Evolutionary conservation across 768 basidiomycete species (phyloP), one percentile per base, ranked within the genome.

Genomic region (Podaxis pistillaris): DNA sequence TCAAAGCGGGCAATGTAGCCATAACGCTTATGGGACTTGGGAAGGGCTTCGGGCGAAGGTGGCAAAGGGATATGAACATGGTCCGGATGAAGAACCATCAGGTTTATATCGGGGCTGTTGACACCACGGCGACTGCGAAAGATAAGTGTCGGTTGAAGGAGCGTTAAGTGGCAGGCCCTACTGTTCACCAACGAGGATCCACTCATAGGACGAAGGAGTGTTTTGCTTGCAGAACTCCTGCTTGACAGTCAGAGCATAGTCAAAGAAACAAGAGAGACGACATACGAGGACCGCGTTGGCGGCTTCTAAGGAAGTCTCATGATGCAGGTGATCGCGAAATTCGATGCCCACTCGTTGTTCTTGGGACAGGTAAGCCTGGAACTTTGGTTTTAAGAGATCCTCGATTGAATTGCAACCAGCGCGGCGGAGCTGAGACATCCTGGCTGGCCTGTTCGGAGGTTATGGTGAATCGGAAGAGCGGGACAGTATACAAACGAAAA

Each of bases 151-250:
- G 4, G 17, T 41, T 11, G 17, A 41, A n/a, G 17, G 17, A 11
- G 12, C 12, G 40, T 13, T 40, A 44, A 11, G 19, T 61, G 15
- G 12, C 15, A 19, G 7, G 13, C 72, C 88, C 69, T 68, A 89
- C 88, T 87, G 85, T 72, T 77, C 78, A 9, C 86, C 87, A 0
- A 77, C 78, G n/a, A 86, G 67, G 33, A 79, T 67, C 17, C 84
- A 64, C 62, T 86, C 82, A 64, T 80, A 85, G 50, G 78, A 80
- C 19, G 76, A 68, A 40, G 80, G 77, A 5, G 87, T 64, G 61
- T 76, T 77, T 15, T 81, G 74, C 36, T 73, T 75, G 57, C 86
- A 76, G 55, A 85, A 86, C 55, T 76, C 73, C 87, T 88, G 44
- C n/a, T 44, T 41, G 41, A 51, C 36, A 4, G 22, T 13, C 40